Conservation (phyloP, 2,329 filamentous ascomycete species). For the Acephala macrosclerotiorum region DNA sequence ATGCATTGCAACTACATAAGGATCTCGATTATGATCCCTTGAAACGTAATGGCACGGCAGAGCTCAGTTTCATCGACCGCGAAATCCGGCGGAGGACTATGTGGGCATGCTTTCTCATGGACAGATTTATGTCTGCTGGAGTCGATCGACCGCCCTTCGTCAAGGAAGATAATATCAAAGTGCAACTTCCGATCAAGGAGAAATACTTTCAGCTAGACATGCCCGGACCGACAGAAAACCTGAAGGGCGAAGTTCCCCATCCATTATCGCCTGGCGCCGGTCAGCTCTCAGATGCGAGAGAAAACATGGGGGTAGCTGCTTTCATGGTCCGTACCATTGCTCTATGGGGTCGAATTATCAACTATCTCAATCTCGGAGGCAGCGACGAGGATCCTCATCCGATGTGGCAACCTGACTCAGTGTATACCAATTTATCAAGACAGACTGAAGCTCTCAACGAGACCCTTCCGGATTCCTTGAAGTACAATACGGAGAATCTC, state of each 20-base stretch:
- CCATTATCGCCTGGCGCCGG: slow-evolving; percentile 68
- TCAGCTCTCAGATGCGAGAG: slow-evolving; percentile 69
- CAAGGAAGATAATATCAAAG: slow-evolving; percentile 85
- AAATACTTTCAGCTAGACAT: slow-evolving; percentile 91
- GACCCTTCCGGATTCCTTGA: slow-evolving; percentile 73
- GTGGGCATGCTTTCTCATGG: slow-evolving; percentile 99
- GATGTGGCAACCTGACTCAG: slow-evolving; percentile 85
- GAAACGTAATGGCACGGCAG: slow-evolving; percentile 65
- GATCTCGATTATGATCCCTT: slow-evolving; percentile 85
- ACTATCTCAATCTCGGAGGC: slow-evolving; percentile 89
- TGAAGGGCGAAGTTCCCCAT: slow-evolving; percentile 75
- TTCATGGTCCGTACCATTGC: slow-evolving; percentile 88
- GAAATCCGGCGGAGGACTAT: slow-evolving; percentile 93
- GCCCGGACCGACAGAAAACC: slow-evolving; percentile 82
- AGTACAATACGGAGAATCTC: slow-evolving; percentile 82
- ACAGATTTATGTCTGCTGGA: slow-evolving; percentile 95
- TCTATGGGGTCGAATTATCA: slow-evolving; percentile 88
- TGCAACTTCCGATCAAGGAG: slow-evolving; percentile 91
- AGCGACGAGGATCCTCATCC: slow-evolving; percentile 78
- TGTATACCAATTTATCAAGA: slow-evolving; percentile 73
- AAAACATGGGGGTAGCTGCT: slow-evolving; percentile 94
- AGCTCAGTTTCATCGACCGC: slow-evolving; percentile 87
- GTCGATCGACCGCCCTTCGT: slow-evolving; percentile 92
- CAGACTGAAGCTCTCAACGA: slow-evolving; percentile 75
- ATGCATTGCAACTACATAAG: slow-evolving; percentile 90